Base-by-base conservation (phyloP, 768 basidiomycete genomes). In the Auriscalpium microsporum region DNA sequence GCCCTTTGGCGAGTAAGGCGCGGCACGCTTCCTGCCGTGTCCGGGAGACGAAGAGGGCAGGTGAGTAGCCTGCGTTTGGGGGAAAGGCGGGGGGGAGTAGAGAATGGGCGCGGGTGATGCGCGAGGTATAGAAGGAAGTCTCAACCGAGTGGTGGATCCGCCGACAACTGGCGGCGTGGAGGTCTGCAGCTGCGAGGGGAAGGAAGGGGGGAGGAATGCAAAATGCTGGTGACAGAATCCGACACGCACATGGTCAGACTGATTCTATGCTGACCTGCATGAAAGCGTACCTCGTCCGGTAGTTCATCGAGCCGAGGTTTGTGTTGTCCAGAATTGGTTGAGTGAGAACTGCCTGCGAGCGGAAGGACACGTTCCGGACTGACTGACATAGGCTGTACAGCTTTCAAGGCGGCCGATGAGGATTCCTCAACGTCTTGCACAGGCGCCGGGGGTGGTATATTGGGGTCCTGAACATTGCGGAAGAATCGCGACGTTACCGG, bases 191-290 rank as follows among this genome's bases (percentile, higher is more conserved):
- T 58, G 36, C 14, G 58, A 58, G 37, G 58, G 58, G 33, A 59
- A 59, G 36, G 58, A 59, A 23, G 58, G 58, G 38, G 58, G 58
- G 8, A 59, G 46, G 53, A 59, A 59, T 10, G 48, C 45, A 56
- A 58, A 11, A 21, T 16, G 2, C 14, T 13, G 13, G 17, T 42
- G 40, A 42, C 3, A 7, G 28, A 21, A 28, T 28, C 7, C 7
- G 28, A 28, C 28, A 28, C 4, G 28, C 21, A 21, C 21, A 21
- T 28, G 28, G 28, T 28, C 28, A 28, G 28, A 28, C 28, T 28
- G 28, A 28, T 28, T 28, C 28, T 28, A 7, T 5, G 23, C 7
- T 28, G 7, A 4, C 4, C 40, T 17, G 13, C 4, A 17, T 3
- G 13, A 4, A 42, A 13, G 17, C 40, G 40, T 42, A 42, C 40